Base-by-base conservation (phyloP, 2,329 filamentous ascomycete genomes). In the Nemania diffusa region DNA sequence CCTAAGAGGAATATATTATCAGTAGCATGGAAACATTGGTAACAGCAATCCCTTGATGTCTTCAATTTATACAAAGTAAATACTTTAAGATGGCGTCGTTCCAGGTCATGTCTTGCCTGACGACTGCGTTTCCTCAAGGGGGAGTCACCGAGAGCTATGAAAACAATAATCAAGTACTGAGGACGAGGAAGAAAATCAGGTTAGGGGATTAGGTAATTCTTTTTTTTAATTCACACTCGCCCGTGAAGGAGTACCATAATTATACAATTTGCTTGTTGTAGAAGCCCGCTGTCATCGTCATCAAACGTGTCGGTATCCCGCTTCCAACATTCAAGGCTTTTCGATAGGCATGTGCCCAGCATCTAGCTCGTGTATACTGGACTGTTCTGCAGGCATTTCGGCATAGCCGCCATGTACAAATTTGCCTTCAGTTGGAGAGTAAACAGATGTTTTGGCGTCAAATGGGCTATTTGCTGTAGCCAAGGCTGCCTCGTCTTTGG, bases 351-450 rank as follows among this genome's bases (percentile, higher is more conserved):
- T 17, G 1, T 58, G 37, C 6, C 57, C 57, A 26, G 51, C 65
- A 17, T 64, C 65, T 3, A 68, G 44, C 55, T 68, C 65, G 40
- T 61, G 57, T 15, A 55, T 46, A 46, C 42, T 22, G 26, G 34
- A 50, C 15, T 57, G 42, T 3, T 29, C 61, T 2, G 48, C 46
- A 24, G 55, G 42, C 65, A 64, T 52, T 48, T 68, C 61, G 26
- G 52, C 46, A 22, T 15, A 26, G 46, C 26, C 9, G 5, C 26
- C 29, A 15, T 22, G 15, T 5, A 29, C 46, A 56, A 17, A 42
- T 32, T 22, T 32, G 13, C n/a, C 8, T 13, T 51, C 32, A 0
- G n/a, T 13, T 2, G 51, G 13, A 24, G 46, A n/a, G 9, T 24
- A 13, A 1, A 37, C 2, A 2, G 22, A 15, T 6, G 15, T 26